A percentile compares a stretch with the other conserved stretches of the same genome.
These are phyloP conservation scores for Leptomonas seymouri DNA, from an alignment of 208 protist species.

Conservation along the genomic window DNA sequence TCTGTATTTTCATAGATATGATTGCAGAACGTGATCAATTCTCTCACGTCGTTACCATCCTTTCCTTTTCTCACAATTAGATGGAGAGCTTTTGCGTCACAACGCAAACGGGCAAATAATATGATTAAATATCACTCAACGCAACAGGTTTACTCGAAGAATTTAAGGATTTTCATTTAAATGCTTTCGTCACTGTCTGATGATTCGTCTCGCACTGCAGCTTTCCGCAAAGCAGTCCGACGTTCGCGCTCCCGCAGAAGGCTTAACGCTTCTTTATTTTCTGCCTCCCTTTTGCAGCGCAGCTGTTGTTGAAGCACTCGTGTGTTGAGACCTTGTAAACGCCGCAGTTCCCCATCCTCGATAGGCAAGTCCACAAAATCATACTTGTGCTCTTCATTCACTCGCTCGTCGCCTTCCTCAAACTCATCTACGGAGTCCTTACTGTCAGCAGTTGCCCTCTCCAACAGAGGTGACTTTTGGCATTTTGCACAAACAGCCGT, in stretches of 20 bases:
- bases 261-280: conserved; percentile 43
- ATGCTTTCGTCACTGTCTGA: conserved; percentile 30
- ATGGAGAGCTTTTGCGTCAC: no score
- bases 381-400: conserved; percentile 39
- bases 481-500: conserved; percentile 80
- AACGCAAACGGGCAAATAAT: no score
- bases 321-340: conserved; percentile 59
- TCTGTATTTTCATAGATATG: no score
- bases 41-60: no score
- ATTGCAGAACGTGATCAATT: no score
- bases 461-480: conserved; percentile 52
- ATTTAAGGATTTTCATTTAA: conserved; percentile 9
- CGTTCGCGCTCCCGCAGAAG: conserved; percentile 61
- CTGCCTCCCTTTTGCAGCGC: conserved; percentile 12
- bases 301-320: conserved; percentile 47
- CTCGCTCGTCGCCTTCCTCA: conserved; percentile 19
- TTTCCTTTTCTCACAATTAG: no score
- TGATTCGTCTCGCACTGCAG: background rate
- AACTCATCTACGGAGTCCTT: conserved; percentile 6
- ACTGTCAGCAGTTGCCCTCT: conserved; percentile 8
- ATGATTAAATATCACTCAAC: background rate
- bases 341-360: conserved; percentile 50
- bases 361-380: conserved; percentile 59
- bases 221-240: conserved; percentile 50
- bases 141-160: background rate